Percentiles rank a stretch among this genome's conserved stretches.
Evolutionary conservation across 345 rosid species (phyloP).

Genomic region (Eucalyptus microcorys): DNA sequence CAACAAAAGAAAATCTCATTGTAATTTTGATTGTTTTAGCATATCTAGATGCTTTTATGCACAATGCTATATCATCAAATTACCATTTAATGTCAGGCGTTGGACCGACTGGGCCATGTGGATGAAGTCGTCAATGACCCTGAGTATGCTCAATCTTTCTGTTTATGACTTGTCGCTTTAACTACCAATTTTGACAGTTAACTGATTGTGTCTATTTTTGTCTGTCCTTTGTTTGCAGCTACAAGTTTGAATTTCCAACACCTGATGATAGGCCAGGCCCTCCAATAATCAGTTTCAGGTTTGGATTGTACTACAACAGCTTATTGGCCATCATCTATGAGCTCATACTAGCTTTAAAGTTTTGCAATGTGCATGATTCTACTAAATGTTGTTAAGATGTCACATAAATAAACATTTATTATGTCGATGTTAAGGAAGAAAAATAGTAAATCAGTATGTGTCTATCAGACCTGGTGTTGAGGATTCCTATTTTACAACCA

Average conservation of each 20-base stretch:
- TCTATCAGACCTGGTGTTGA: neutral
- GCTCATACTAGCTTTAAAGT: neutral
- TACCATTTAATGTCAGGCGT: slow-evolving; percentile 33
- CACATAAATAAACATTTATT: neutral
- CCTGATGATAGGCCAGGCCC: slow-evolving; percentile 98
- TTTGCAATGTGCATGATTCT: neutral
- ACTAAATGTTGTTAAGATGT: neutral
- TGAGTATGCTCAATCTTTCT: slow-evolving; percentile 48
- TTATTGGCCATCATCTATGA: neutral
- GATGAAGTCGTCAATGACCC: slow-evolving; percentile 97
- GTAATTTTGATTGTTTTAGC: neutral
- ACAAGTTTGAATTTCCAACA: slow-evolving; percentile 97
- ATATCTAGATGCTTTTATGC: neutral
- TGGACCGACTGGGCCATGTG: slow-evolving; percentile 85
- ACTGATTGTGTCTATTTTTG: neutral
- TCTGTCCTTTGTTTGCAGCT: slow-evolving; percentile 44
- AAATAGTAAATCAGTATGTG: neutral
- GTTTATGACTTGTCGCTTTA: neutral
- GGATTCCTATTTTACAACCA: neutral
- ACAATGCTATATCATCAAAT: neutral
- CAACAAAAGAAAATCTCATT: neutral
- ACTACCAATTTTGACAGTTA: neutral
- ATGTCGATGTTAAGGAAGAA: neutral
- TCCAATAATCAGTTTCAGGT: slow-evolving; percentile 99
- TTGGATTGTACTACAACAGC: slow-evolving; percentile 1